Percentiles rank a stretch among this genome's conserved stretches.
phyloP scores from a whole-genome alignment of 768 basidiomycete genomes.

The Mycena amicta region DNA sequence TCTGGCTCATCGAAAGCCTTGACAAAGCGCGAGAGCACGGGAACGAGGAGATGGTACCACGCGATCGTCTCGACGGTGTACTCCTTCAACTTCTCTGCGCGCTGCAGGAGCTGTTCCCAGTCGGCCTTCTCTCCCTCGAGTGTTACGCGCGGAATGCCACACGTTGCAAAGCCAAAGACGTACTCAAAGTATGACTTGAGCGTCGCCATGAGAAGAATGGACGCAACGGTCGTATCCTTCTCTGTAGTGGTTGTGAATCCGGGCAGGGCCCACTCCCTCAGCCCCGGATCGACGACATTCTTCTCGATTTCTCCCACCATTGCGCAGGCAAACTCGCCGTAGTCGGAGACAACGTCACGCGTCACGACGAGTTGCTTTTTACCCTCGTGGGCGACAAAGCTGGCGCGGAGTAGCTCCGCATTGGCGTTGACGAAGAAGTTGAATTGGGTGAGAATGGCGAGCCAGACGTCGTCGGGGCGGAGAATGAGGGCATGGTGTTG shows the following conservation, averaged over 20 bases:
- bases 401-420: too few species aligned
- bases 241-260: constrained; percentile 31
- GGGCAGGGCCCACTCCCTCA: constrained; percentile 31
- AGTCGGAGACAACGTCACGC: constrained; percentile 23
- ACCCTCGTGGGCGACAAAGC: too few species aligned
- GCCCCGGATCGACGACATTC: constrained; percentile 26
- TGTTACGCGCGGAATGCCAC: too few species aligned
- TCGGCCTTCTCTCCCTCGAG: constrained; percentile 24
- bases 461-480: too few species aligned
- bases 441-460: too few species aligned
- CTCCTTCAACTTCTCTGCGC: too few species aligned
- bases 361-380: constrained; percentile 33
- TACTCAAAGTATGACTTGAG: too few species aligned
- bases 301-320: constrained; percentile 28
- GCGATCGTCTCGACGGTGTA: constrained; percentile 20
- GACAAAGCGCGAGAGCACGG: too few species aligned
- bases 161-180: too few species aligned
- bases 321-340: too few species aligned
- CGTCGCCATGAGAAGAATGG: constrained; percentile 31
- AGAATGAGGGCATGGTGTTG: neutral
- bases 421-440: too few species aligned
- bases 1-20: constrained; percentile 1
- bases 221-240: constrained; percentile 27
- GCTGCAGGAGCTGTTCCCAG: constrained; percentile 24
- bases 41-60: constrained; percentile 21